These are phyloP conservation scores for Backusella morwellensis DNA, from an alignment of 192 early-diverging fungal genomes.

Conservation along the genomic window DNA sequence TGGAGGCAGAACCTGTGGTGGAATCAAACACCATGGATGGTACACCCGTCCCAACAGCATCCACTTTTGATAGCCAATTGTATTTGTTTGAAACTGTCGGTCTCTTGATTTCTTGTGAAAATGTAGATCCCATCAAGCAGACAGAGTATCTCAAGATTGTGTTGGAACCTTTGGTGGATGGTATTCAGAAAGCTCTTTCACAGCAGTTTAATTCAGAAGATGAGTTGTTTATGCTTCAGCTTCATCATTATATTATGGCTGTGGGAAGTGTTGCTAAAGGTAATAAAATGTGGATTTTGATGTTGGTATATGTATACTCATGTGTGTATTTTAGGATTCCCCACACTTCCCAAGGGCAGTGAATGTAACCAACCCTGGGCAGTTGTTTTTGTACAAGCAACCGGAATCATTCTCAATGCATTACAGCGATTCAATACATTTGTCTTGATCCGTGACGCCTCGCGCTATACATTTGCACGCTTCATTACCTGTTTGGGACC, in stretches of 20 bases:
- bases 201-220: constrained; percentile 66
- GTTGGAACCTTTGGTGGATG: constrained; percentile 73
- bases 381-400: constrained; percentile 76
- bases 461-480: constrained; percentile 79
- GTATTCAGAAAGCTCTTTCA: constrained; percentile 73
- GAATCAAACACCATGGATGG: constrained; percentile 42
- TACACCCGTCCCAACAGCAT: constrained; percentile 37
- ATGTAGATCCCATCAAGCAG: constrained; percentile 65
- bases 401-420: constrained; percentile 70
- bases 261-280: constrained; percentile 86
- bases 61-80: constrained; percentile 77
- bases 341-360: constrained; percentile 43
- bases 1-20: constrained; percentile 59
- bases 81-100: constrained; percentile 93
- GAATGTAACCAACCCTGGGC: constrained; percentile 53
- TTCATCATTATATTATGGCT: constrained; percentile 82
- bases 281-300: constrained; percentile 10
- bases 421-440: constrained; percentile 61
- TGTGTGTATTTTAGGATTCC: constrained; percentile 44
- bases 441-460: constrained; percentile 66
- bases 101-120: constrained; percentile 81
- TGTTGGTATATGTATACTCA: too few species aligned
- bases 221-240: constrained; percentile 63
- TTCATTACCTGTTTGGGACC: constrained; percentile 84
- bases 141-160: constrained; percentile 69